Conservation (phyloP, 768 basidiomycete species). For the Pleurotus ostreatus region DNA sequence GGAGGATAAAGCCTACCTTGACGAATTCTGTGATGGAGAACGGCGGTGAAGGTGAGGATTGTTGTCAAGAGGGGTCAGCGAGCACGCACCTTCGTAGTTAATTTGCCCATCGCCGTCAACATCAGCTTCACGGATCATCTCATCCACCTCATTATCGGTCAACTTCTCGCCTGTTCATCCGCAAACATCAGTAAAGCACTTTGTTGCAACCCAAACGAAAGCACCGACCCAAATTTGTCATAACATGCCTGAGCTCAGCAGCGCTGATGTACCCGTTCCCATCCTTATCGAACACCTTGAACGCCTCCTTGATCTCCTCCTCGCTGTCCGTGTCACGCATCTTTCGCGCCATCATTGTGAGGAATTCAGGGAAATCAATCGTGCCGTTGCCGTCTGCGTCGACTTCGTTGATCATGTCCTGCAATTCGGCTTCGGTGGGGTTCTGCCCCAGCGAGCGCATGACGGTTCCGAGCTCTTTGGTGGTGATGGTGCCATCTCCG, state of each 20-base stretch:
- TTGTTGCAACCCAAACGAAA: not conserved
- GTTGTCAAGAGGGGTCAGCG: not conserved
- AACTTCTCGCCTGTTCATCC: slow-evolving; percentile 24
- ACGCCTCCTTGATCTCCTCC: slow-evolving; percentile 95
- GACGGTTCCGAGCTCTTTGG: slow-evolving; percentile 85
- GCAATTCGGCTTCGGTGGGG: slow-evolving; percentile 86
- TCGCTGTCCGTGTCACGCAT: slow-evolving; percentile 91
- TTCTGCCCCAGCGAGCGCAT: slow-evolving; percentile 94
- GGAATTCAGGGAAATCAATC: slow-evolving; percentile 83
- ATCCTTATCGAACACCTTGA: slow-evolving; percentile 55
- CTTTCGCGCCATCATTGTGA: slow-evolving; percentile 82
- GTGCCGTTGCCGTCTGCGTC: slow-evolving; percentile 79
- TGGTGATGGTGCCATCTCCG: slow-evolving; percentile 91
- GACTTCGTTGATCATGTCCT: slow-evolving; percentile 96
- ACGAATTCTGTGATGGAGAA: slow-evolving; percentile 22
- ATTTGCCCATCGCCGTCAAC: slow-evolving; percentile 79
- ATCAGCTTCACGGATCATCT: slow-evolving; percentile 52
- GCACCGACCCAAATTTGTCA: slow-evolving; percentile 22
- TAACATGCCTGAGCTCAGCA: slow-evolving; percentile 22
- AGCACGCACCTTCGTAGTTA: slow-evolving; percentile 59
- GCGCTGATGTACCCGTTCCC: slow-evolving; percentile 20
- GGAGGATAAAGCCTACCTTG: slow-evolving; percentile 17
- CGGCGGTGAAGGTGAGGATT: not conserved
- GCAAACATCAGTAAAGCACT: not conserved
- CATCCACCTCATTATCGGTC: slow-evolving; percentile 27